phyloP scores from a whole-genome alignment of 352 stramenopile genomes.

The Phytophthora colocasiae region DNA sequence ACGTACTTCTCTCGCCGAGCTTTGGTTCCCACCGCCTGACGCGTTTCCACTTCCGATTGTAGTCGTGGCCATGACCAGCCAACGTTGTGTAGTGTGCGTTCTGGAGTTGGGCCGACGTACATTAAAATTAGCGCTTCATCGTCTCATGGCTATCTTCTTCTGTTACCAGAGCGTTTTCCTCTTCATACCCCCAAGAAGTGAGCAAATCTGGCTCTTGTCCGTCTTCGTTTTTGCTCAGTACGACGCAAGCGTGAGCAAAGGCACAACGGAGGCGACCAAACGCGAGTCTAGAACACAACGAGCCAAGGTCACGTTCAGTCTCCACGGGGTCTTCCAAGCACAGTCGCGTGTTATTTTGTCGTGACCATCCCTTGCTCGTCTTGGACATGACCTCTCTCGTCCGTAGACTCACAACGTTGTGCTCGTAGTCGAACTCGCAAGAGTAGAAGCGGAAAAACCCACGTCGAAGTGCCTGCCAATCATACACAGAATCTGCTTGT shows the following conservation, averaged over 20 bases:
- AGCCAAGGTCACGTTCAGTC: constrained; percentile 68
- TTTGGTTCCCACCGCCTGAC: constrained; percentile 2
- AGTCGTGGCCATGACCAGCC: too few species aligned
- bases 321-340: constrained; percentile 87
- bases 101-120: background rate
- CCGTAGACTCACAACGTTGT: constrained; percentile 70
- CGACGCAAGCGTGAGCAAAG: constrained; percentile 54
- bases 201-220: constrained; percentile 30
- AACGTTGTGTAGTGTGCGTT: background rate
- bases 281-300: constrained; percentile 65
- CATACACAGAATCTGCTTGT: constrained; percentile 8
- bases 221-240: constrained; percentile 30
- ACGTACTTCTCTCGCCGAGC: constrained; percentile 23
- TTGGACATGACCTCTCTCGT: constrained; percentile 40
- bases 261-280: constrained; percentile 58
- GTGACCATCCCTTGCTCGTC: constrained; percentile 54
- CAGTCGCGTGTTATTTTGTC: constrained; percentile 42
- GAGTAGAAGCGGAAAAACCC: constrained; percentile 84
- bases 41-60: constrained; percentile 2
- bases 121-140: constrained; percentile 36
- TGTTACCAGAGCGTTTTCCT: constrained; percentile 13
- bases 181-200: constrained; percentile 37
- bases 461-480: constrained; percentile 49
- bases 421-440: constrained; percentile 74
- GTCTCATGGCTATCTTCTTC: constrained; percentile 21